phyloP scores from a whole-genome alignment of 2,329 filamentous ascomycete species.

The Aspergillus texensis region DNA sequence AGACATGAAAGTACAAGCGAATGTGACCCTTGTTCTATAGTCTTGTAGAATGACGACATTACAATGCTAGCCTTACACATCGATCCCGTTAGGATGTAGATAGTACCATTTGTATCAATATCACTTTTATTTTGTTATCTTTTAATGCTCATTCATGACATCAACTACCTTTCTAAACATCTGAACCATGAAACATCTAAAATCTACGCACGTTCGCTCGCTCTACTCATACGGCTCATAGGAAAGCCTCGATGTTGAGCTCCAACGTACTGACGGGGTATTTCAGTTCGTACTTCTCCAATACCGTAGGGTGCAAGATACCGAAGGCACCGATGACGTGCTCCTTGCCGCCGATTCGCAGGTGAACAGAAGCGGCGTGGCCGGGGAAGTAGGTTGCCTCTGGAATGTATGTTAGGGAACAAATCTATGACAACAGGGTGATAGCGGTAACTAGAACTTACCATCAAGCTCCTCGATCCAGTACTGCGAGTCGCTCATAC shows the following conservation, averaged over 20 bases:
- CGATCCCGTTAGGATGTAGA: neutral
- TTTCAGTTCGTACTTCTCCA: slow-evolving; percentile 91
- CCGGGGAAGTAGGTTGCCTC: slow-evolving; percentile 89
- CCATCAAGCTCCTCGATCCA: slow-evolving; percentile 92
- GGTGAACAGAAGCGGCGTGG: slow-evolving; percentile 81
- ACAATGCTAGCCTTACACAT: neutral
- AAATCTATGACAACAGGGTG: neutral
- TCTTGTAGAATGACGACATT: neutral
- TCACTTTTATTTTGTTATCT: slow-evolving; percentile 6
- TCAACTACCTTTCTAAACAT: slow-evolving; percentile 23
- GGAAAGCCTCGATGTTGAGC: slow-evolving; percentile 90
- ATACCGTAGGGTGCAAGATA: slow-evolving; percentile 87
- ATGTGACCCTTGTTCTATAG: neutral
- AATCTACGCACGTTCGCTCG: slow-evolving; percentile 8
- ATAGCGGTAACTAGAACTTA: slow-evolving; percentile 38
- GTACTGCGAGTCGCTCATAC: slow-evolving; percentile 69
- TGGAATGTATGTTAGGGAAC: slow-evolving; percentile 29
- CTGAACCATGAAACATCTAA: slow-evolving; percentile 12
- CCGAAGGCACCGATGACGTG: slow-evolving; percentile 85
- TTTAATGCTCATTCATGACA: slow-evolving; percentile 22
- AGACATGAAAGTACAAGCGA: slow-evolving; percentile 3
- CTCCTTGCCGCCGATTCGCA: slow-evolving; percentile 74
- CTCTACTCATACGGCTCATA: slow-evolving; percentile 53
- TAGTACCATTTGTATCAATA: neutral
- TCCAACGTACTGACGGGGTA: slow-evolving; percentile 93